These are phyloP conservation scores for Nematocida ausubeli DNA, from an alignment of 371 early-diverging fungal genomes.

Conservation along the genomic window DNA sequence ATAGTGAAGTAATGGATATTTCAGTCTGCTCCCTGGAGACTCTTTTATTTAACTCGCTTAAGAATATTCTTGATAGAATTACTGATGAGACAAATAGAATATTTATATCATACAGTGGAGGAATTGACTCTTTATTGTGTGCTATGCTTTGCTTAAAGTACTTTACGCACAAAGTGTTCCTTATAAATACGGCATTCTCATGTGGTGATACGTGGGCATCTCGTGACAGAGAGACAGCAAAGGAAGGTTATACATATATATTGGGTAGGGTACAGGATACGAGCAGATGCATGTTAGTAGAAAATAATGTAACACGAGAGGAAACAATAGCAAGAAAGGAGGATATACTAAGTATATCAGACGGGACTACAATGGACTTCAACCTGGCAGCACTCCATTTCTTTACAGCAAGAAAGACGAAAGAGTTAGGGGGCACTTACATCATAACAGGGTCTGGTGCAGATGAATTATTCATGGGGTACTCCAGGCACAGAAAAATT, in stretches of 20 bases:
- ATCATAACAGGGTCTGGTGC: constrained; percentile 48
- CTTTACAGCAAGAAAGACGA: constrained; percentile 19
- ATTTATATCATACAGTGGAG: constrained; percentile 46
- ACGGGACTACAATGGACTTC: constrained; percentile 40
- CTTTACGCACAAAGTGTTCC: constrained; percentile 5
- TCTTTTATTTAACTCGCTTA: constrained; percentile 11
- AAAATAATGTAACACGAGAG: constrained; percentile 22
- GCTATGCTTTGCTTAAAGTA: constrained; percentile 15
- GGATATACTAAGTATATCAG: constrained; percentile 2
- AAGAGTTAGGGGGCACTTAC: neutral
- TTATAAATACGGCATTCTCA: constrained; percentile 45
- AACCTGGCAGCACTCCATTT: constrained; percentile 46
- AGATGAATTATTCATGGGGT: constrained; percentile 50
- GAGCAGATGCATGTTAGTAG: neutral
- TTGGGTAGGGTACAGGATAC: neutral
- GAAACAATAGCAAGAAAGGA: constrained; percentile 12
- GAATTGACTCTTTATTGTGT: constrained; percentile 52
- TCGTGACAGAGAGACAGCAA: constrained; percentile 21
- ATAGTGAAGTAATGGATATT: no score
- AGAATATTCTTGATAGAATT: neutral
- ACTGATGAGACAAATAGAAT: neutral
- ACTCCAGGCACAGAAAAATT: constrained; percentile 19
- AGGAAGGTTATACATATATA: neutral
- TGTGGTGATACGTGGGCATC: neutral
- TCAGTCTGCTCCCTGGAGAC: constrained; percentile 15